Evolutionary conservation across 495 filamentous ascomycete genomes (phyloP).

Genomic region (Lepidopterella palustris): DNA sequence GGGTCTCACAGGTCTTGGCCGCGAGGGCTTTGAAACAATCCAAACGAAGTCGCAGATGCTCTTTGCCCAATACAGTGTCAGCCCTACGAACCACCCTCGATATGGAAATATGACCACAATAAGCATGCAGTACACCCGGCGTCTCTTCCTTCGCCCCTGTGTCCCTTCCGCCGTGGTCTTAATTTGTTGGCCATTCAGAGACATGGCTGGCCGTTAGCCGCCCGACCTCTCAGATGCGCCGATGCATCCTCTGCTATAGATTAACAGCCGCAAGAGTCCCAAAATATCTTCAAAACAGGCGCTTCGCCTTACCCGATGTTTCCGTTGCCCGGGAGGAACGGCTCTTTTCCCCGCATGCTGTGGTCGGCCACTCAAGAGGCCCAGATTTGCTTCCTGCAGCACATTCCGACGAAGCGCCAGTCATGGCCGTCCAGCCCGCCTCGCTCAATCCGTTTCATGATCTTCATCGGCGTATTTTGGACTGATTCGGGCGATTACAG

Average conservation of each 20-base stretch:
- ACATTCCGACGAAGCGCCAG: constrained; percentile 26
- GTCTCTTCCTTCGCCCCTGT: constrained; percentile 9
- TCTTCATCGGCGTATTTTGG: constrained; percentile 4
- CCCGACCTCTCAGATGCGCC: constrained; percentile 11
- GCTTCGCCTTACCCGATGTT: constrained; percentile 15
- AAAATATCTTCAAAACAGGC: constrained; percentile 28
- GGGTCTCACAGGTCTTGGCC: background rate
- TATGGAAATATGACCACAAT: background rate
- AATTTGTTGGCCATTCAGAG: constrained; percentile 19
- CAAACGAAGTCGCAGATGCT: background rate
- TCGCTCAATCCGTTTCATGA: constrained; percentile 12
- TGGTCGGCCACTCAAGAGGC: constrained; percentile 20
- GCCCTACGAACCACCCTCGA: background rate
- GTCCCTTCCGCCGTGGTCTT: constrained; percentile 8
- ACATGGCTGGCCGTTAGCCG: constrained; percentile 12
- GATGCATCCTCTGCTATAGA: constrained; percentile 18
- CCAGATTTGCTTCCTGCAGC: background rate
- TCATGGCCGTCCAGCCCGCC: constrained; percentile 24
- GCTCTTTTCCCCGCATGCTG: background rate
- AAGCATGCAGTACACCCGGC: background rate
- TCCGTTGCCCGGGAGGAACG: constrained; percentile 8
- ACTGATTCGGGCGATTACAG: constrained; percentile 23
- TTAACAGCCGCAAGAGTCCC: constrained; percentile 12
- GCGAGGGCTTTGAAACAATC: background rate
- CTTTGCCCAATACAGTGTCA: background rate